These are phyloP conservation scores for Myrmaecium sp. DNA, from an alignment of 2,329 filamentous ascomycete species.

Conservation along the genomic window DNA sequence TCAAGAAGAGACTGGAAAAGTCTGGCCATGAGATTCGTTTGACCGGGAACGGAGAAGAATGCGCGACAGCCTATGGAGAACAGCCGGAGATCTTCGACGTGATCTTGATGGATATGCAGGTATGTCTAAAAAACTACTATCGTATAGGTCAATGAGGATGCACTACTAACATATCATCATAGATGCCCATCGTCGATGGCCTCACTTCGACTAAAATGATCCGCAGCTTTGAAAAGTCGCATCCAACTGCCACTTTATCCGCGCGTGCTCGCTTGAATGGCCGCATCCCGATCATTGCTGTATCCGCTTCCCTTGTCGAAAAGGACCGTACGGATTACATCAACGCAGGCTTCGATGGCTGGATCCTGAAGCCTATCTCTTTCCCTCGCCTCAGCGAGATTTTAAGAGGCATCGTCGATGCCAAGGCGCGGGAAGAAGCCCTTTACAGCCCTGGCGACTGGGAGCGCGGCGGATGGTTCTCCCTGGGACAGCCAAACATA, in stretches of 20 bases:
- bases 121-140: slow-evolving; percentile 28
- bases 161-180: background rate
- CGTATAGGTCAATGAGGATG: background rate
- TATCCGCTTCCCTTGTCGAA: slow-evolving; percentile 69
- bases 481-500: slow-evolving; percentile 19
- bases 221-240: slow-evolving; percentile 47
- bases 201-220: slow-evolving; percentile 72
- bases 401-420: slow-evolving; percentile 50
- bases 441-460: slow-evolving; percentile 57
- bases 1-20: slow-evolving; percentile 66
- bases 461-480: slow-evolving; percentile 81
- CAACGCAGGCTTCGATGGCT: slow-evolving; percentile 69
- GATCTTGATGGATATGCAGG: slow-evolving; percentile 86
- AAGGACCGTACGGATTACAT: slow-evolving; percentile 51
- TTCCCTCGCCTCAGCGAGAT: slow-evolving; percentile 57
- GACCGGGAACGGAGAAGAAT: slow-evolving; percentile 73
- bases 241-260: slow-evolving; percentile 37
- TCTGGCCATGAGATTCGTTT: slow-evolving; percentile 53
- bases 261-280: slow-evolving; percentile 41
- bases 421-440: slow-evolving; percentile 39
- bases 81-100: slow-evolving; percentile 51
- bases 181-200: slow-evolving; percentile 91
- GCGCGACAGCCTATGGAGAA: slow-evolving; percentile 52
- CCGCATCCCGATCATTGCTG: slow-evolving; percentile 66
- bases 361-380: slow-evolving; percentile 79